Base-by-base conservation (phyloP, 805 yeast genomes). In the Candida sithepensis region DNA sequence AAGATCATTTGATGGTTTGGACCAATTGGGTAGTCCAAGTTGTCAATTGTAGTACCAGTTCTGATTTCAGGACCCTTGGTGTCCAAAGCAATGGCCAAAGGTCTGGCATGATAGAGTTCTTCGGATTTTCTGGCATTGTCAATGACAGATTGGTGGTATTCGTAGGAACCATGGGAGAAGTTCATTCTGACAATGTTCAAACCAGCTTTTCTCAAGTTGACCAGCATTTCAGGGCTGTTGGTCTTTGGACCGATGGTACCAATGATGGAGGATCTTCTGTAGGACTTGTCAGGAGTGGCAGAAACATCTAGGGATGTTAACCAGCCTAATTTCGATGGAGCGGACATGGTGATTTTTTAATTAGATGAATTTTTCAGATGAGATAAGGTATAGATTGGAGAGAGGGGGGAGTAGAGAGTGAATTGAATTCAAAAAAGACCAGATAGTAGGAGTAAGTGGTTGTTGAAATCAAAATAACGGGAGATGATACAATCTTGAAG, bases 31-130 rank as follows among this genome's bases (percentile, higher is more conserved):
- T 73, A 89, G 68, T 94, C 99, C 52, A 73, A 71, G 50, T 81
- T 87, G 64, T 79, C 88, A 55, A 73, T 69, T 61, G 99, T 94
- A 71, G 90, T 83, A 73, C 99, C 99, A 50, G 99, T 92, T 82
- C 99, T 88, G 77, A 94, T 94, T 77, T 94, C 99, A 55, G 99
- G 99, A 61, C 99, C 99, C 82, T 94, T 94, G 71, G 98, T 94
- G 73, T 94, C 99, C 63, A 94, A 83, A 57, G 99, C 99, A 72
- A 94, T 91, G 53, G 97, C 98, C 65, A 94, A 79, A 47, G 98
- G 99, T 77, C 98, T 88, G 66, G 98, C 97, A 58, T 87, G 82
- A 72, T 85, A 90, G 48, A 85, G 70, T 71, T 83, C 84, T 74
- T 88, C 97, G 56, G 97, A 90, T 73, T 89, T 84, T 75, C 96